A percentile compares a stretch with the other conserved stretches of the same genome.
phyloP scores from a whole-genome alignment of 2,329 filamentous ascomycete genomes.

The Cercospora janseana region DNA sequence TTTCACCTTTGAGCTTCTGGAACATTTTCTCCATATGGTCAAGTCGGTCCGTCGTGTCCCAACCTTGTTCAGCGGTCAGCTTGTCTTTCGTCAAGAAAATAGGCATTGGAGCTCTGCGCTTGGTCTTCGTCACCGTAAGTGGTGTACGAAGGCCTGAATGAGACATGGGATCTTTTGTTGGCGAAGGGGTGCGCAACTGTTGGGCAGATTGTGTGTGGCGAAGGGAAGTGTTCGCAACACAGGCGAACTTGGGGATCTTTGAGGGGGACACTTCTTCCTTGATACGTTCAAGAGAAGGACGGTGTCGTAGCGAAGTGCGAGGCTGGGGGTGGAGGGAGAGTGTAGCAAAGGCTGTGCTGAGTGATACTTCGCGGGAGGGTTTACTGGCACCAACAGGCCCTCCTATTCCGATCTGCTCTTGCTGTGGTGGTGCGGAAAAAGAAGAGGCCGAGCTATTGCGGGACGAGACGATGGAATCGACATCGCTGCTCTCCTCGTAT shows the following conservation, averaged over 20 bases:
- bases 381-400: constrained; percentile 28
- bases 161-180: constrained; percentile 32
- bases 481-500: constrained; percentile 23
- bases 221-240: constrained; percentile 30
- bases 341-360: constrained; percentile 32
- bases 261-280: constrained; percentile 35
- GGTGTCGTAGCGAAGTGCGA: constrained; percentile 27
- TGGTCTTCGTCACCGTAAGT: constrained; percentile 23
- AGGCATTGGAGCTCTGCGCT: constrained; percentile 54
- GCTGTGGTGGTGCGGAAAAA: constrained; percentile 22
- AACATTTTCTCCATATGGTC: constrained; percentile 75
- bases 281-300: constrained; percentile 35
- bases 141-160: constrained; percentile 32
- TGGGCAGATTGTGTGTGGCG: constrained; percentile 35
- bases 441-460: constrained; percentile 29
- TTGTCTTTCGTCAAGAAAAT: constrained; percentile 64
- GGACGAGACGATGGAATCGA: constrained; percentile 22
- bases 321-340: constrained; percentile 31
- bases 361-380: constrained; percentile 34
- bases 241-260: constrained; percentile 39
- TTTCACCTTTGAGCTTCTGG: constrained; percentile 66
- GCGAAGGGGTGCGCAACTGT: constrained; percentile 32
- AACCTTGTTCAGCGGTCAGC: constrained; percentile 56
- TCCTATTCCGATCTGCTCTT: constrained; percentile 22
- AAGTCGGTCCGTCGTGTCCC: constrained; percentile 76